These are phyloP conservation scores for Alternaria consortialis DNA, from an alignment of 2,329 filamentous ascomycete species.

Conservation along the genomic window DNA sequence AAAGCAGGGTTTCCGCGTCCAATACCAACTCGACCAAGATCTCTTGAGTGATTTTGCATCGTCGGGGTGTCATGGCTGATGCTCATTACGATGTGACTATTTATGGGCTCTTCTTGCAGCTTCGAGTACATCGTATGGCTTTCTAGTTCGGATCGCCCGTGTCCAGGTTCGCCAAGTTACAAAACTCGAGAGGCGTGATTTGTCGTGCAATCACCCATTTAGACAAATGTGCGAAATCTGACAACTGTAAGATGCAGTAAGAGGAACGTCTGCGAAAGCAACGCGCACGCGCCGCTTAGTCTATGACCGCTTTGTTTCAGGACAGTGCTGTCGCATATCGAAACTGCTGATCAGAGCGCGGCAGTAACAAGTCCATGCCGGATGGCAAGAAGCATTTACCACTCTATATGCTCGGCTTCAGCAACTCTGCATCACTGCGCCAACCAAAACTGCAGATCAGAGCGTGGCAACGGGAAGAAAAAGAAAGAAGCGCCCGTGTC, in stretches of 20 bases:
- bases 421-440: background rate
- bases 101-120: background rate
- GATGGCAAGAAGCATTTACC: background rate
- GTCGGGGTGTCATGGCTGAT: background rate
- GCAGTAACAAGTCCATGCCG: background rate
- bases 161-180: background rate
- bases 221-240: background rate
- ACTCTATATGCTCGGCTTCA: background rate
- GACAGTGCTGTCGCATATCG: background rate
- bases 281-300: background rate
- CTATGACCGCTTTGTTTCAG: background rate
- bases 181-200: background rate
- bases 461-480: slow-evolving; percentile 2
- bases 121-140: background rate
- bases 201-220: background rate
- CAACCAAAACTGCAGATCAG: background rate
- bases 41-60: background rate
- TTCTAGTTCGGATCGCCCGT: no score
- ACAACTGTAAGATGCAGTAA: background rate
- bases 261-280: background rate
- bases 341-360: background rate
- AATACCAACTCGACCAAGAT: background rate
- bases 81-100: no score
- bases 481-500: background rate
- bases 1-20: background rate